A percentile compares a stretch with the other conserved stretches of the same genome.
phyloP scores from a whole-genome alignment of 2,329 filamentous ascomycete species.

The Clarireedia monteithiana region DNA sequence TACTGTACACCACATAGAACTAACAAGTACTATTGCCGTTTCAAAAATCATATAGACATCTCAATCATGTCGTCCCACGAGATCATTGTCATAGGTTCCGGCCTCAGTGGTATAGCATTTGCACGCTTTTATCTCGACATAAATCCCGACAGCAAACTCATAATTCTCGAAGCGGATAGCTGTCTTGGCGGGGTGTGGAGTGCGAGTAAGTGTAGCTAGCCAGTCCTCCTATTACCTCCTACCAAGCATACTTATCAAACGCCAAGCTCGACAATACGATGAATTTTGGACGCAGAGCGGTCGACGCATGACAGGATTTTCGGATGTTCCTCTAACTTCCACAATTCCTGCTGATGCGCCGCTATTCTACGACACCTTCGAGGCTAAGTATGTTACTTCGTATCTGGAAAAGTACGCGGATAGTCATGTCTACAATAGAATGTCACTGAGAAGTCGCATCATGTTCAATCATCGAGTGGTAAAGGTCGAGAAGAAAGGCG shows the following conservation, averaged over 20 bases:
- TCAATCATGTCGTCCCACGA: too few relatives aligned
- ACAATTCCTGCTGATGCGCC: slow-evolving; percentile 21
- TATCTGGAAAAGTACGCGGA: slow-evolving; percentile 24
- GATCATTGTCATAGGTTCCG: too few relatives aligned
- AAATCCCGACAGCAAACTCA: too few relatives aligned
- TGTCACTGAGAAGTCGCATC: slow-evolving; percentile 21
- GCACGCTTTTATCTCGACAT: too few relatives aligned
- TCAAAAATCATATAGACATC: too few relatives aligned
- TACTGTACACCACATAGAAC: too few relatives aligned
- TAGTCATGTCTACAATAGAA: slow-evolving; percentile 12
- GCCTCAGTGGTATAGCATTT: too few relatives aligned
- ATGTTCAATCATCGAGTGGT: slow-evolving; percentile 17
- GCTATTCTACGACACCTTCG: slow-evolving; percentile 22
- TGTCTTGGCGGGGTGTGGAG: slow-evolving; percentile 11
- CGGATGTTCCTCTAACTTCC: slow-evolving; percentile 23
- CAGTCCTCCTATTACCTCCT: background rate
- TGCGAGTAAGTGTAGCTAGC: background rate
- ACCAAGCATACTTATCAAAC: too few relatives aligned
- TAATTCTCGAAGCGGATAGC: slow-evolving; percentile 10
- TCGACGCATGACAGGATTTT: slow-evolving; percentile 26
- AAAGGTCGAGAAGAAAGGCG: slow-evolving; percentile 16
- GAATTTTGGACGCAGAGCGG: slow-evolving; percentile 29
- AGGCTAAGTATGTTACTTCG: slow-evolving; percentile 23
- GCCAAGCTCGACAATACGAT: slow-evolving; percentile 21
- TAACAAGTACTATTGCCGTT: too few relatives aligned